Conservation (phyloP, 2,329 filamentous ascomycete species). For the Neofusicoccum parvum region DNA sequence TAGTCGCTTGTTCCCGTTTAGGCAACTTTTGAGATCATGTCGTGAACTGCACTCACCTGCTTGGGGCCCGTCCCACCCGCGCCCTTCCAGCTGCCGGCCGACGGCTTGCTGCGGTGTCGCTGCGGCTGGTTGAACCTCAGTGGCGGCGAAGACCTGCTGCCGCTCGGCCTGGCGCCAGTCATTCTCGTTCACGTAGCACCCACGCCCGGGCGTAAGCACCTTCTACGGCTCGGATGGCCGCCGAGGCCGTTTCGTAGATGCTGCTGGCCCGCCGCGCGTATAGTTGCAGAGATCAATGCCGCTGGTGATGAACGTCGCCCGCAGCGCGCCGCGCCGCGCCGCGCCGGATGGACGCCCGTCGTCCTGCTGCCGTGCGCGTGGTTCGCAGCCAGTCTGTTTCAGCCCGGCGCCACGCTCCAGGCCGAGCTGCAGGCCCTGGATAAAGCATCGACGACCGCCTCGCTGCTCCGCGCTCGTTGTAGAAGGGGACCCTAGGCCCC, state of each 20-base stretch:
- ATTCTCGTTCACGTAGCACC: constrained; percentile 23
- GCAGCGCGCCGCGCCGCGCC: constrained; percentile 32
- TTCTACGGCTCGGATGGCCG: constrained; percentile 32
- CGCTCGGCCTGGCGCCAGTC: background rate
- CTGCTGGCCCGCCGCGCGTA: constrained; percentile 22
- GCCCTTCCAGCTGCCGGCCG: background rate
- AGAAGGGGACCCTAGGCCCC: too few relatives aligned
- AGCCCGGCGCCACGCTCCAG: constrained; percentile 27
- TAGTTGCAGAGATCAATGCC: constrained; percentile 31
- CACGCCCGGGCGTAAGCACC: constrained; percentile 36
- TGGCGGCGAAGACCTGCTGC: constrained; percentile 19
- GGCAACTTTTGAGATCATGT: background rate
- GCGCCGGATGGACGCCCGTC: constrained; percentile 32
- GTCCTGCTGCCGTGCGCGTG: constrained; percentile 30
- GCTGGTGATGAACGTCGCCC: constrained; percentile 30
- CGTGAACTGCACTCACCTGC: background rate
- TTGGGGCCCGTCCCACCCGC: constrained; percentile 21
- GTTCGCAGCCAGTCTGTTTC: constrained; percentile 34
- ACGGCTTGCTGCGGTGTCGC: constrained; percentile 23
- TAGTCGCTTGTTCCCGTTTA: background rate
- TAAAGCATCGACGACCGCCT: background rate
- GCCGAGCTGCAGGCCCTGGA: constrained; percentile 27
- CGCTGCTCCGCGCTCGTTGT: constrained; percentile 22
- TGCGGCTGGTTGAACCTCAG: constrained; percentile 28
- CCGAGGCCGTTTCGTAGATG: constrained; percentile 34